phyloP scores from a whole-genome alignment of 2,329 filamentous ascomycete species.

The Metarhizium guizhouense region DNA sequence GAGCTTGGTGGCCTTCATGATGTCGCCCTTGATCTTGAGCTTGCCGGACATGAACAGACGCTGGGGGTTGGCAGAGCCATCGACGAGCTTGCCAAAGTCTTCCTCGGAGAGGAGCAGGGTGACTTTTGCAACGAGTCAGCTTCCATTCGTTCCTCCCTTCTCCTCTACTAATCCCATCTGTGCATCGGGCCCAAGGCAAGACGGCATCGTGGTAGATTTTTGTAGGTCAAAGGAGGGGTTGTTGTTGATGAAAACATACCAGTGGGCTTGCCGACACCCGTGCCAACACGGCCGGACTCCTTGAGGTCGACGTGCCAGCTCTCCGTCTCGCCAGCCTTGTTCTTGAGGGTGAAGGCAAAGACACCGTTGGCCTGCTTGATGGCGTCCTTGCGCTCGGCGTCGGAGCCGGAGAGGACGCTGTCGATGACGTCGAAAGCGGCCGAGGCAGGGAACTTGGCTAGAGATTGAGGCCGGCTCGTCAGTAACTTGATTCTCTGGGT shows the following conservation, averaged over 20 bases:
- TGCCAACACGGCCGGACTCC: conserved; percentile 72
- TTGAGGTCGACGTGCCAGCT: conserved; percentile 96
- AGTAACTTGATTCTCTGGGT: no score
- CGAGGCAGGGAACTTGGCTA: conserved; percentile 85
- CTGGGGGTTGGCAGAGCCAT: conserved; percentile 89
- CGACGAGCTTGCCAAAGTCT: conserved; percentile 76
- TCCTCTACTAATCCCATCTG: no score
- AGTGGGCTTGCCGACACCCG: conserved; percentile 72
- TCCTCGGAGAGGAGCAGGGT: conserved; percentile 77
- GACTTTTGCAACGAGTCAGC: conserved; percentile 34
- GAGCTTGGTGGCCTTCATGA: conserved; percentile 98
- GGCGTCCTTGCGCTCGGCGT: conserved; percentile 72
- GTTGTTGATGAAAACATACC: conserved; percentile 49
- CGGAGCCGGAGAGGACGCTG: conserved; percentile 55
- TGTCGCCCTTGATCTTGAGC: conserved; percentile 94
- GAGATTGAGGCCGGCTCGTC: no score
- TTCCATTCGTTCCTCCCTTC: no score
- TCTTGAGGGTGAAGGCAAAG: conserved; percentile 91
- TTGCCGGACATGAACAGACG: conserved; percentile 96
- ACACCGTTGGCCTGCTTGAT: conserved; percentile 82
- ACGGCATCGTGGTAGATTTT: no score
- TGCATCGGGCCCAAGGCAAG: no score
- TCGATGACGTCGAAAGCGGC: conserved; percentile 86
- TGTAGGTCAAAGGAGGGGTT: no score
- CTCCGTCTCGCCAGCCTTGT: conserved; percentile 66